Conservation (phyloP, 1,284 basidiomycete genomes). For the Pseudozyma hubeiensis region DNA sequence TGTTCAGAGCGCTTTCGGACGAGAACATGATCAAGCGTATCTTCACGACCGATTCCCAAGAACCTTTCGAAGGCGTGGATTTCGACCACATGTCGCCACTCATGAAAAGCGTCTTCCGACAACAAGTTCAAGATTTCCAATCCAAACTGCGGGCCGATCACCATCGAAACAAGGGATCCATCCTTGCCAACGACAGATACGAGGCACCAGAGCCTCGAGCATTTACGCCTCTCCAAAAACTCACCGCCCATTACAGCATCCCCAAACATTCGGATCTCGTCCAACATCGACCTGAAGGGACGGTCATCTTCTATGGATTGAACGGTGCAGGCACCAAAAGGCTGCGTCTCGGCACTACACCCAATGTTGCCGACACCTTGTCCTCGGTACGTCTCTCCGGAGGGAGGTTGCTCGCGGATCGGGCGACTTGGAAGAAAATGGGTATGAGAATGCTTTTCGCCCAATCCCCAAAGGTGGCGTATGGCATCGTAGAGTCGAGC, state of each 20-base stretch:
- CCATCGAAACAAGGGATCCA: too few species aligned
- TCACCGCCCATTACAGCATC: background rate
- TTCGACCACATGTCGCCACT: too few species aligned
- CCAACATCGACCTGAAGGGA: background rate
- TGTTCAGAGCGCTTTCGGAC: too few species aligned
- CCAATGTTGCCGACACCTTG: background rate
- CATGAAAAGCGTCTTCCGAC: too few species aligned
- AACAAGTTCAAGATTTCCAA: too few species aligned
- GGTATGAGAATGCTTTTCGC: conserved; percentile 8
- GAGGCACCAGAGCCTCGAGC: background rate
- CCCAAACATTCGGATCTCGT: background rate
- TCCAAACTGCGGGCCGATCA: too few species aligned
- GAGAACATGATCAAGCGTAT: too few species aligned
- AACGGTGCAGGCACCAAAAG: background rate
- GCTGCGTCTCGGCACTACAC: background rate
- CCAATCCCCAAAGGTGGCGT: background rate
- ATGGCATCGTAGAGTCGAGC: conserved; percentile 5
- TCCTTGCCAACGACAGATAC: background rate
- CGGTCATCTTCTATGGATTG: background rate
- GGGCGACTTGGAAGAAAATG: background rate
- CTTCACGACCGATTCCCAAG: too few species aligned
- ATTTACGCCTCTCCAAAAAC: background rate
- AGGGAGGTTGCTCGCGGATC: background rate
- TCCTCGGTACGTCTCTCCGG: background rate
- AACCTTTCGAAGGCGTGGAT: too few species aligned